These are phyloP conservation scores for Kewa caespitosa DNA, from an alignment of 179 eudicot genomes.

Conservation along the genomic window DNA sequence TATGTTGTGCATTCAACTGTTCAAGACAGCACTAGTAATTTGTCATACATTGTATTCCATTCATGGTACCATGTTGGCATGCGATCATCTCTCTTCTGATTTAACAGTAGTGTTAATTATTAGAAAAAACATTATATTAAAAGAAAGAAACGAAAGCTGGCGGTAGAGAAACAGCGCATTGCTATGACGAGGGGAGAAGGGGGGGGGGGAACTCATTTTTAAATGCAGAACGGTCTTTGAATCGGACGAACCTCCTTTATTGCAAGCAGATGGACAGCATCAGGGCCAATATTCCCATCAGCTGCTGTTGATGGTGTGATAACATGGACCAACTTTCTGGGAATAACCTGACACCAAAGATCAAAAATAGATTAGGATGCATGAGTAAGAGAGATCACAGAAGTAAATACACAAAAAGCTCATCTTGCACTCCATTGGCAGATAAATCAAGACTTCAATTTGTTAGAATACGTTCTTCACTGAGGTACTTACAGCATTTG, in stretches of 20 bases:
- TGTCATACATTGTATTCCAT: too few species aligned
- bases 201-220: not conserved
- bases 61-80: too few species aligned
- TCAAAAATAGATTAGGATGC: conserved; percentile 13
- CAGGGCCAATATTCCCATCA: conserved; percentile 88
- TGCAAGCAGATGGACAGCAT: conserved; percentile 96
- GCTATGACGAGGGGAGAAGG: too few species aligned
- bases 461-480: too few species aligned
- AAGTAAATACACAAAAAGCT: not conserved
- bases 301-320: conserved; percentile 76
- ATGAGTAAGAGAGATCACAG: not conserved
- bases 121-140: too few species aligned
- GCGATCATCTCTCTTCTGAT: too few species aligned
- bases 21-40: too few species aligned
- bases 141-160: too few species aligned
- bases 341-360: conserved; percentile 63
- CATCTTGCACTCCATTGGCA: not conserved
- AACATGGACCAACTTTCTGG: conserved; percentile 77
- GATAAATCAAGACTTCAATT: not conserved
- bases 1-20: too few species aligned
- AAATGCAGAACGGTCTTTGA: not conserved
- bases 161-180: too few species aligned
- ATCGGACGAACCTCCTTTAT: conserved; percentile 74
- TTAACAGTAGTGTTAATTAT: too few species aligned
- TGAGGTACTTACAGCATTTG: conserved; percentile 79